Evolutionary conservation across 345 rosid genomes (phyloP).

Genomic region (Cardamine resedifolia): DNA sequence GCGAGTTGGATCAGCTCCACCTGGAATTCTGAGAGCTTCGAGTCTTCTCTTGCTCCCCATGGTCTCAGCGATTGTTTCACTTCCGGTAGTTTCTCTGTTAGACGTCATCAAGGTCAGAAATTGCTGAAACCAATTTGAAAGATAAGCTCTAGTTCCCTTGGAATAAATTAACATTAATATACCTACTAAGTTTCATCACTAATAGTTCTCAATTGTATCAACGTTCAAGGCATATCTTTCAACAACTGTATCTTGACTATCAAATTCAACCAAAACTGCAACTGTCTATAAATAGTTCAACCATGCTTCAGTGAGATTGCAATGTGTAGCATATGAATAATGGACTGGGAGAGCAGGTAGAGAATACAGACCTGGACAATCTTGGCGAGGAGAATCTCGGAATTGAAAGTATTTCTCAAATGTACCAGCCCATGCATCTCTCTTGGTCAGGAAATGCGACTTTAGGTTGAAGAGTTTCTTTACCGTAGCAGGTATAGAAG

Average conservation of each 20-base stretch:
- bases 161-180: neutral
- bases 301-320: neutral
- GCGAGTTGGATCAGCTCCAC: conserved; percentile 96
- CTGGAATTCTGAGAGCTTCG: conserved; percentile 83
- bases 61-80: conserved; percentile 61
- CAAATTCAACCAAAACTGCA: neutral
- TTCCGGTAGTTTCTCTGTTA: conserved; percentile 74
- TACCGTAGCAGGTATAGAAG: conserved; percentile 95
- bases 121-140: neutral
- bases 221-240: neutral
- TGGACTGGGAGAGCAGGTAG: neutral
- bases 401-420: conserved; percentile 72
- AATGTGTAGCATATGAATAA: neutral
- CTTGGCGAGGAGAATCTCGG: conserved; percentile 80
- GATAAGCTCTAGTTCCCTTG: neutral
- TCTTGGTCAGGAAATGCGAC: conserved; percentile 85
- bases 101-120: neutral
- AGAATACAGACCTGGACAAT: conserved; percentile 82
- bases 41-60: conserved; percentile 74
- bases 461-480: conserved; percentile 92
- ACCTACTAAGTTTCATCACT: neutral
- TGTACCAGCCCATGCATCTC: conserved; percentile 99
- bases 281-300: neutral
- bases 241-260: neutral
- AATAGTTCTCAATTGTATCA: neutral